A percentile compares a stretch with the other conserved stretches of the same genome.
Evolutionary conservation across 2,329 filamentous ascomycete genomes (phyloP).

Genomic region (Hypomyces perniciosus): DNA sequence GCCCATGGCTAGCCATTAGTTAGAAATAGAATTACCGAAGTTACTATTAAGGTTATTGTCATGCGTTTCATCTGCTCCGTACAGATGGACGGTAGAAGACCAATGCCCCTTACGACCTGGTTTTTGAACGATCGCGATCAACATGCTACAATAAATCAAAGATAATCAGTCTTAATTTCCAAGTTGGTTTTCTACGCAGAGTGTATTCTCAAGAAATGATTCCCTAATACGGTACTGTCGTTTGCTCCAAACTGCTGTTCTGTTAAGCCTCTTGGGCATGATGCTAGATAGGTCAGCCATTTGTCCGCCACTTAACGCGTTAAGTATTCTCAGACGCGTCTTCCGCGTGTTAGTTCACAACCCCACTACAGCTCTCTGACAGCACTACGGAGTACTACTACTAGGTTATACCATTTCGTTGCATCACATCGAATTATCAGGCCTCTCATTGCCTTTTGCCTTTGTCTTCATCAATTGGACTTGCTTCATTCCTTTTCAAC

Average conservation of each 20-base stretch:
- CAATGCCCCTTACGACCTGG: too few species aligned
- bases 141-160: too few species aligned
- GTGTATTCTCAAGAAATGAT: too few species aligned
- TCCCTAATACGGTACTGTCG: too few species aligned
- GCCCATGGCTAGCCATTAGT: not conserved
- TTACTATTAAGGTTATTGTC: too few species aligned
- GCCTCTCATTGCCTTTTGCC: slow-evolving; percentile 1
- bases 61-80: too few species aligned
- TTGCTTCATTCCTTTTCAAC: not conserved
- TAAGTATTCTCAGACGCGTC: slow-evolving; percentile 1
- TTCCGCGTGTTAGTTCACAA: not conserved
- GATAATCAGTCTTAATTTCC: too few species aligned
- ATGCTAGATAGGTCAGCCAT: not conserved
- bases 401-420: not conserved
- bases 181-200: too few species aligned
- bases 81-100: too few species aligned
- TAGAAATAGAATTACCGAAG: too few species aligned
- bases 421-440: too few species aligned
- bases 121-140: too few species aligned
- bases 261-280: not conserved
- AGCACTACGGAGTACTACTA: not conserved
- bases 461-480: not conserved
- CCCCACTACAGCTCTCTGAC: slow-evolving; percentile 4
- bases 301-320: slow-evolving; percentile 11
- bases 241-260: not conserved